Percentiles rank a stretch among this genome's conserved stretches.
These are phyloP conservation scores for Acanthamoeba divionensis DNA, from an alignment of 208 protist genomes.

Conservation along the genomic window DNA sequence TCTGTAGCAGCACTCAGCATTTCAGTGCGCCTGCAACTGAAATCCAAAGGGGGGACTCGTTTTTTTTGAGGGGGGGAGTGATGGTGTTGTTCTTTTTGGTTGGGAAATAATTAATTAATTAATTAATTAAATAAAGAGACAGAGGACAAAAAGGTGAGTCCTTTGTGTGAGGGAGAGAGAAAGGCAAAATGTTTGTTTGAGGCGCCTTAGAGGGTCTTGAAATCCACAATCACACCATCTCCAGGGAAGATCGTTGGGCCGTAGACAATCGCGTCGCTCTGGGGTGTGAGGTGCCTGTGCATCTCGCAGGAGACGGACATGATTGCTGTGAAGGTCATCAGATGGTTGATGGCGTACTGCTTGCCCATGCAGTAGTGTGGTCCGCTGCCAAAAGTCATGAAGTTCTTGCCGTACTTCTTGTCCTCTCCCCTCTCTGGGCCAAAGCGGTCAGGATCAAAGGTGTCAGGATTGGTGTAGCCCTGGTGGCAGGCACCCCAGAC, in stretches of 20 bases:
- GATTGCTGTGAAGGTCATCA: conserved; percentile 81
- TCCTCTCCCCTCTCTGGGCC: conserved; percentile 86
- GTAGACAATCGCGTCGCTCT: conserved; percentile 89
- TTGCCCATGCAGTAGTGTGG: conserved; percentile 90
- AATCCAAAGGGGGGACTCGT: no score
- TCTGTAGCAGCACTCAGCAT: no score
- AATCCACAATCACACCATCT: conserved; percentile 72
- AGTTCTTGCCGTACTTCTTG: conserved; percentile 87
- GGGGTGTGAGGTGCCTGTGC: conserved; percentile 77
- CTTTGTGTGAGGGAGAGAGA: no score
- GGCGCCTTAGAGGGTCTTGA: conserved; percentile 5
- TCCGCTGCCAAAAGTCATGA: conserved; percentile 89
- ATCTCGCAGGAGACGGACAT: conserved; percentile 45
- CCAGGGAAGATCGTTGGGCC: conserved; percentile 89
- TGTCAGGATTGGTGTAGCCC: conserved; percentile 87
- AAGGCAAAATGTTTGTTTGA: background rate
- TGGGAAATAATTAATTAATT: no score
- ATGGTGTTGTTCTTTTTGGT: background rate
- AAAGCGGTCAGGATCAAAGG: conserved; percentile 92
- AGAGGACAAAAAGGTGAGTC: no score
- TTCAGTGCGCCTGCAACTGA: no score
- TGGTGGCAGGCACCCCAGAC: conserved; percentile 87
- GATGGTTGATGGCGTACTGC: conserved; percentile 92
- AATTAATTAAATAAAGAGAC: no score
- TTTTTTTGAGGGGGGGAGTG: background rate